phyloP scores from a whole-genome alignment of 306 rosid species.

The Prinsepia uniflora region DNA sequence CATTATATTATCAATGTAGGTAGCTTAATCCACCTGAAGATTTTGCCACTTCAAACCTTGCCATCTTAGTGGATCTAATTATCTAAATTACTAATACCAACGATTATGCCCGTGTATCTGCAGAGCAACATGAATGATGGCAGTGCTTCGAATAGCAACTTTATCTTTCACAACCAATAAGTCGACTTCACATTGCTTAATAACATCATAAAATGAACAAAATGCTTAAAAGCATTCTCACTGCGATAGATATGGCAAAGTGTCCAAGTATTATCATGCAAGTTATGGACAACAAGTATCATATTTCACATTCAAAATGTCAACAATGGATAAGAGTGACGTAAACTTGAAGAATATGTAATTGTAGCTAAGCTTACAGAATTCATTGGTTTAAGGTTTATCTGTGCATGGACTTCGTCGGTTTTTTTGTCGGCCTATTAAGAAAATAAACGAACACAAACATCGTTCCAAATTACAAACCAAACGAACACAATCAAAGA shows the following conservation, averaged over 20 bases:
- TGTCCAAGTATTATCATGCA: constrained; percentile 87
- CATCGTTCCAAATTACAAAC: no score
- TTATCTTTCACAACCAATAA: not conserved
- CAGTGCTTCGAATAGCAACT: not conserved
- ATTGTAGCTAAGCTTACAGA: constrained; percentile 54
- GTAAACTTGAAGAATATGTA: constrained; percentile 7
- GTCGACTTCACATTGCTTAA: not conserved
- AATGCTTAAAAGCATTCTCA: constrained; percentile 31
- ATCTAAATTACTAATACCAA: no score
- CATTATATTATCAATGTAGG: no score
- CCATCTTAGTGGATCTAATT: no score
- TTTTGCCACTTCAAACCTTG: no score
- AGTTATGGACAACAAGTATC: constrained; percentile 69
- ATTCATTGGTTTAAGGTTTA: constrained; percentile 86
- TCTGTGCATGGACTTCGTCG: constrained; percentile 93
- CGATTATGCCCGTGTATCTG: no score
- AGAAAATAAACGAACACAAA: no score
- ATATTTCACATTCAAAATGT: not conserved
- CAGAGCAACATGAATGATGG: no score
- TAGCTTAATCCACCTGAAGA: no score
- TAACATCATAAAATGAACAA: not conserved
- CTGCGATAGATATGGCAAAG: constrained; percentile 91
- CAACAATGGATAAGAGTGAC: not conserved
- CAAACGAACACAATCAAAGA: no score
- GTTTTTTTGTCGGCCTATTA: constrained; percentile 92